Conservation (phyloP, 2,329 filamentous ascomycete genomes). For the Neonectria punicea region DNA sequence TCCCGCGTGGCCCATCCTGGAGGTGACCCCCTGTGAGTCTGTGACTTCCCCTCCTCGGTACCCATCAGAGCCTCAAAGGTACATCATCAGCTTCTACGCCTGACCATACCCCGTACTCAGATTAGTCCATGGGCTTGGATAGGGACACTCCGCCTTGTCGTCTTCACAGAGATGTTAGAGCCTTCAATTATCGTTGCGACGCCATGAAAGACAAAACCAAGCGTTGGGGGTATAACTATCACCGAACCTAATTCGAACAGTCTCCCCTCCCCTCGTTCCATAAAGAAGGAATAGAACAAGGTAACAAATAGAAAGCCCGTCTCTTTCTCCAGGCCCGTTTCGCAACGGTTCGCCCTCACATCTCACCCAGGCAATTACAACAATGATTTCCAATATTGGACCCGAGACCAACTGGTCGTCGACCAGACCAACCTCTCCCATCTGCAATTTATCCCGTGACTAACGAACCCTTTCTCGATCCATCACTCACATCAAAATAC, state of each 20-base stretch:
- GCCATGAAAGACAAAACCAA: conserved; percentile 40
- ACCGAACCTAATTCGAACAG: conserved; percentile 41
- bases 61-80: not conserved
- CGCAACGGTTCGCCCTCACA: conserved; percentile 26
- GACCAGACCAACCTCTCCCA: conserved; percentile 16
- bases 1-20: not conserved
- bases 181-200: conserved; percentile 1
- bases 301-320: conserved; percentile 33
- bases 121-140: not conserved
- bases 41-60: not conserved
- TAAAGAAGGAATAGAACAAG: conserved; percentile 25
- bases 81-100: not conserved
- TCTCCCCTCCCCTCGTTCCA: conserved; percentile 31
- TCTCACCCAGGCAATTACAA: conserved; percentile 37
- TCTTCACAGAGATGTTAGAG: not conserved
- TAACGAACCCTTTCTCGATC: conserved; percentile 15
- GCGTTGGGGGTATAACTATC: conserved; percentile 45
- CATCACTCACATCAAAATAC: conserved; percentile 13
- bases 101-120: not conserved
- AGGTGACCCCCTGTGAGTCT: not conserved
- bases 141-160: not conserved
- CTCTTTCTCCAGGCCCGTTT: conserved; percentile 24
- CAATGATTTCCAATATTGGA: conserved; percentile 20
- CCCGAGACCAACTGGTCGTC: conserved; percentile 7
- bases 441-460: conserved; percentile 27